Conservation (phyloP, 768 basidiomycete species). For the Imleria badia region DNA sequence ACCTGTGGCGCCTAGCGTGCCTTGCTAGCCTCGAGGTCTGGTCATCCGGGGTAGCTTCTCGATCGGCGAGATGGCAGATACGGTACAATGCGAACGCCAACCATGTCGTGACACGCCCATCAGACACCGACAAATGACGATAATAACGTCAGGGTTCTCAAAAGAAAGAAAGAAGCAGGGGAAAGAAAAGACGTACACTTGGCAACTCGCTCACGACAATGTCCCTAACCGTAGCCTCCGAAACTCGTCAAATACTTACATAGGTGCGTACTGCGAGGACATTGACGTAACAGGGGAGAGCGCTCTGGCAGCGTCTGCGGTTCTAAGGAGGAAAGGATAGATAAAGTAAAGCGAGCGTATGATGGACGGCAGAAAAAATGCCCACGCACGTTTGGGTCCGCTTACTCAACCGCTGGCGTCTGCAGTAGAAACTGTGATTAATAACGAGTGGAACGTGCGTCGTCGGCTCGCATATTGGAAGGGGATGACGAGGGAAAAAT, state of each 20-base stretch:
- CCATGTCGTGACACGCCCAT: no score
- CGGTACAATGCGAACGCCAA: neutral
- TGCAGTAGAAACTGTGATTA: neutral
- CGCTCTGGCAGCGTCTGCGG: neutral
- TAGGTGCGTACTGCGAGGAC: no score
- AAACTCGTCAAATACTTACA: neutral
- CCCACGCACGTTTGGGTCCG: neutral
- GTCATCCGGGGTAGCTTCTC: neutral
- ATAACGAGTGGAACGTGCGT: neutral
- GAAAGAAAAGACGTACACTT: no score
- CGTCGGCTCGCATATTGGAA: no score
- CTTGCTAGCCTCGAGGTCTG: neutral
- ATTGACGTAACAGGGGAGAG: neutral
- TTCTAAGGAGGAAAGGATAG: neutral
- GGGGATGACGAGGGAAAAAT: no score
- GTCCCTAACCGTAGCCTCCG: neutral
- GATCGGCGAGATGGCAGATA: neutral
- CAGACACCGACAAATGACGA: no score
- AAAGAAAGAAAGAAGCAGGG: no score
- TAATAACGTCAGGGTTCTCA: no score
- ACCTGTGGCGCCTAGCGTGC: neutral
- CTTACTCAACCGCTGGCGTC: neutral
- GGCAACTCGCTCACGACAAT: no score
- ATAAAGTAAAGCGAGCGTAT: neutral
- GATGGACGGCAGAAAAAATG: neutral